Evolutionary conservation across 495 filamentous ascomycete species (phyloP).

Genomic region (Cercophora sp.): DNA sequence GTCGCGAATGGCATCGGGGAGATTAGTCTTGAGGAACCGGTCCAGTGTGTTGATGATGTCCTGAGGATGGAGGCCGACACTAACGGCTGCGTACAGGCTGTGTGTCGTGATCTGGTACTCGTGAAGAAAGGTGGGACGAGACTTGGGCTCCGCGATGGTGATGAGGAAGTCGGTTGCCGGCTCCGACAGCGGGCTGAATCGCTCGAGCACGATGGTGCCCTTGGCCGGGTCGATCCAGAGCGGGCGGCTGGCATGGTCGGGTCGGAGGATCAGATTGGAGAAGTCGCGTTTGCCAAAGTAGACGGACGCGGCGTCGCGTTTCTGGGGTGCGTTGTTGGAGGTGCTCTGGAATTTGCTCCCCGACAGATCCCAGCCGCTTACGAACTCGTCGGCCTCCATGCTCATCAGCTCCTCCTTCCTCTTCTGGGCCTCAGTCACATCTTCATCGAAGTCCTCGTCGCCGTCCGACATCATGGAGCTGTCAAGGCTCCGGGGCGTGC

Average conservation of each 20-base stretch:
- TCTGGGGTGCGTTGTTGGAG: conserved; percentile 21
- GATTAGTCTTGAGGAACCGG: conserved; percentile 76
- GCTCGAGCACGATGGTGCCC: conserved; percentile 90
- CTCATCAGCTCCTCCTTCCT: conserved; percentile 54
- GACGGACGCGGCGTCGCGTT: conserved; percentile 47
- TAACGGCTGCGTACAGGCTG: conserved; percentile 91
- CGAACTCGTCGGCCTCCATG: conserved; percentile 62
- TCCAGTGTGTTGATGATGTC: conserved; percentile 91
- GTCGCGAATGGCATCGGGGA: conserved; percentile 70
- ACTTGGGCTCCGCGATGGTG: conserved; percentile 90
- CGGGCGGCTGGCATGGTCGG: conserved; percentile 82
- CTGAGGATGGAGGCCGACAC: conserved; percentile 76
- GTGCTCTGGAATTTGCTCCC: conserved; percentile 43
- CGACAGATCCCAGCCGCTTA: conserved; percentile 36
- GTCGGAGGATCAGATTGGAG: conserved; percentile 73
- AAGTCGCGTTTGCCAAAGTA: conserved; percentile 62
- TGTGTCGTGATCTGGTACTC: conserved; percentile 91
- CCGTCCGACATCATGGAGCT: conserved; percentile 46
- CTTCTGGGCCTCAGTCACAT: conserved; percentile 54
- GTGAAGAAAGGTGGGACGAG: conserved; percentile 80
- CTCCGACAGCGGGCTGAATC: conserved; percentile 78
- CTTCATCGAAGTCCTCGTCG: conserved; percentile 65
- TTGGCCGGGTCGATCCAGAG: conserved; percentile 86
- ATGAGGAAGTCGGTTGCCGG: conserved; percentile 93
- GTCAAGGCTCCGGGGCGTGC: conserved; percentile 60